These are phyloP conservation scores for Naumovozyma baii DNA, from an alignment of 805 yeast species.

Conservation along the genomic window DNA sequence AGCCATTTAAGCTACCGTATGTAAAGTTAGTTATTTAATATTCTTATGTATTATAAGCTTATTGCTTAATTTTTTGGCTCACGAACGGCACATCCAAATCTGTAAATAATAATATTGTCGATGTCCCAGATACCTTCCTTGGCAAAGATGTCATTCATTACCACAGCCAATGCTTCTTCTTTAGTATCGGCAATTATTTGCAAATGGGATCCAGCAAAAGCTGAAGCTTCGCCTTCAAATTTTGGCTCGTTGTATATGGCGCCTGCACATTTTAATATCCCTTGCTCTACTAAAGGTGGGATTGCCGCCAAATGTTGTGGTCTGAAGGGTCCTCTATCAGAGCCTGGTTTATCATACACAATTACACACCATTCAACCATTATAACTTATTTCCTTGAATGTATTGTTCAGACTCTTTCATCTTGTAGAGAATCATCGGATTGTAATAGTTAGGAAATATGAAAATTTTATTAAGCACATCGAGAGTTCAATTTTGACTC, in stretches of 20 bases:
- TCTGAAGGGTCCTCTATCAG: conserved; percentile 46
- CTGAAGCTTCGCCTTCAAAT: conserved; percentile 32
- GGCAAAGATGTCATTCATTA: conserved; percentile 55
- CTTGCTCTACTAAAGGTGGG: conserved; percentile 35
- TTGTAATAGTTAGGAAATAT: too few species aligned
- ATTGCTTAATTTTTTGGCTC: conserved; percentile 32
- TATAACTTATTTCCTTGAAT: conserved; percentile 10
- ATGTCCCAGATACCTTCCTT: conserved; percentile 70
- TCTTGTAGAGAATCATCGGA: too few species aligned
- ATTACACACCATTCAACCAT: conserved; percentile 60
- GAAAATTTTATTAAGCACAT: too few species aligned
- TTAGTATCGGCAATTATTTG: conserved; percentile 54
- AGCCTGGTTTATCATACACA: conserved; percentile 58
- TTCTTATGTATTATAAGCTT: too few species aligned
- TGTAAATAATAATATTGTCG: conserved; percentile 48
- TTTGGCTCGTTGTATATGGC: conserved; percentile 42
- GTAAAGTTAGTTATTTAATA: too few species aligned
- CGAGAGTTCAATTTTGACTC: neutral
- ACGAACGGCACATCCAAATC: conserved; percentile 41
- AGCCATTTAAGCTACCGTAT: too few species aligned
- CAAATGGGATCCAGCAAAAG: conserved; percentile 61
- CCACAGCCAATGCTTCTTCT: conserved; percentile 55
- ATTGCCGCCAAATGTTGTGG: conserved; percentile 44
- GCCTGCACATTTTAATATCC: conserved; percentile 41
- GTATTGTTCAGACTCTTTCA: too few species aligned